Percentiles rank a stretch among this genome's conserved stretches.
Evolutionary conservation across 768 basidiomycete species (phyloP).

Genomic region (Kondoa malvinella): DNA sequence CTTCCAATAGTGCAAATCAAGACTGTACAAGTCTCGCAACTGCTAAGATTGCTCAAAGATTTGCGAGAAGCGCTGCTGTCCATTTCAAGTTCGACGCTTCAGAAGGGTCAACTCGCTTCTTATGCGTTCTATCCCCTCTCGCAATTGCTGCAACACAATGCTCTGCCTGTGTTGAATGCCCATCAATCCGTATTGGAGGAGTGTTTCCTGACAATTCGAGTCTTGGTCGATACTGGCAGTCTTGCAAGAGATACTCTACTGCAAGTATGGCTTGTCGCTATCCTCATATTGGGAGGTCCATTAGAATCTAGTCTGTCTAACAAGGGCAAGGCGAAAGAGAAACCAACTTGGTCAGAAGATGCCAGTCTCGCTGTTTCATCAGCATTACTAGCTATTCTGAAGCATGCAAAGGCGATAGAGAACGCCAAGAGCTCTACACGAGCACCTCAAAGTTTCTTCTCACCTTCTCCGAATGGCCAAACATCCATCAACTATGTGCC

Average conservation of each 20-base stretch:
- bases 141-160: neutral
- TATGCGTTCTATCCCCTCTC: neutral
- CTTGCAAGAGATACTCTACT: neutral
- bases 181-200: neutral
- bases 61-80: neutral
- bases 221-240: neutral
- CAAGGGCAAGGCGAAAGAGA: neutral
- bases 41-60: neutral
- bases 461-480: neutral
- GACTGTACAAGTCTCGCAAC: neutral
- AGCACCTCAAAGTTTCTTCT: neutral
- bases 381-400: neutral
- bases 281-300: neutral
- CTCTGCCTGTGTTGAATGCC: neutral
- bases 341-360: neutral
- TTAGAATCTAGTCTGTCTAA: neutral
- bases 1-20: neutral
- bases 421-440: neutral
- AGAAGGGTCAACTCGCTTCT: neutral
- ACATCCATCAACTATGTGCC: constrained; percentile 4
- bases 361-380: too few species aligned
- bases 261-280: neutral
- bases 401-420: neutral
- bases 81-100: neutral
- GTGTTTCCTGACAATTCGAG: neutral